Evolutionary conservation across 441 rosid species (phyloP).

Genomic region (Populus hybrid): DNA sequence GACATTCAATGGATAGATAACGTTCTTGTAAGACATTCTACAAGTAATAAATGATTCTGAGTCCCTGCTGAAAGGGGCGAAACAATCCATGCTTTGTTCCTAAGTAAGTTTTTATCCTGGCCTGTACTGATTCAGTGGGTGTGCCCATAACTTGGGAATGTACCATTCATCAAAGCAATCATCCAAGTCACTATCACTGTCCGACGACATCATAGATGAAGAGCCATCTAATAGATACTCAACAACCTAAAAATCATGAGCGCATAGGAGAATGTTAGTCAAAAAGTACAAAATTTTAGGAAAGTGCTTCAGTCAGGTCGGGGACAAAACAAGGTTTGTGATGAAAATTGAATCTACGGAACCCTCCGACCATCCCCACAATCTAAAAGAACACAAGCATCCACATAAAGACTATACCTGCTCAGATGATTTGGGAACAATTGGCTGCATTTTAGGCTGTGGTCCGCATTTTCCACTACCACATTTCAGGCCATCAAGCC

Average conservation of each 20-base stretch:
- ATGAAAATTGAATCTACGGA: background rate
- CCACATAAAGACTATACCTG: constrained; percentile 36
- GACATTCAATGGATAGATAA: background rate
- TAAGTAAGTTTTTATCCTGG: background rate
- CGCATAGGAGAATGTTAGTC: background rate
- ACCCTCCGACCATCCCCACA: background rate
- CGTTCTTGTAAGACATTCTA: background rate
- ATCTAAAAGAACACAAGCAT: background rate
- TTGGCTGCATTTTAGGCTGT: constrained; percentile 24
- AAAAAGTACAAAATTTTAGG: background rate
- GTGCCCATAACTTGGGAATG: constrained; percentile 58
- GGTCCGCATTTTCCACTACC: constrained; percentile 31
- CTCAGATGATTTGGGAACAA: constrained; percentile 43
- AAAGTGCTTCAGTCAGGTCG: background rate
- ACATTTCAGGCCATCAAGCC: constrained; percentile 60
- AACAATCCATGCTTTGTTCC: background rate
- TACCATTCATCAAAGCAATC: constrained; percentile 47
- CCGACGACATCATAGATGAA: constrained; percentile 35
- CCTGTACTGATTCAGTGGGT: constrained; percentile 21
- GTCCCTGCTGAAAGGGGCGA: background rate
- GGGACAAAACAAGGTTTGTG: background rate
- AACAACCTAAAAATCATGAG: constrained; percentile 48
- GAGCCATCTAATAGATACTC: constrained; percentile 45
- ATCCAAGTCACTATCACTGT: constrained; percentile 61
- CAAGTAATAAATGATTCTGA: background rate